Base-by-base conservation (phyloP, 306 rosid species). In the Adenanthera pavonina region DNA sequence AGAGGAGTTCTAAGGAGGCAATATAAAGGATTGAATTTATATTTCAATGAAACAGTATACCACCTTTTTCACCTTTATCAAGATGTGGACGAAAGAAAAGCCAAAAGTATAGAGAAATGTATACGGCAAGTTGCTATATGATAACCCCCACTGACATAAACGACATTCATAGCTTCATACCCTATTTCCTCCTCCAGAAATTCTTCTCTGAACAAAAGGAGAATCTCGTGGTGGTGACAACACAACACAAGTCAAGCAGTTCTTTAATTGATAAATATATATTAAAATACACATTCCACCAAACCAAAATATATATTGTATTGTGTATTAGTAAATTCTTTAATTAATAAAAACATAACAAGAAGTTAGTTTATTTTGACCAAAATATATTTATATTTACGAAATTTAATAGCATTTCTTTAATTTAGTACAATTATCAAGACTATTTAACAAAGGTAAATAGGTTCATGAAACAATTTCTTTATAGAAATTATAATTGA, bases 151-250 rank as follows among this genome's bases (percentile, higher is more conserved):
- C 65, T 2, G 66, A 25, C 66, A 9, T 66, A 62, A 35, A 38
- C 9, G 30, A 41, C 56, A 51, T 57, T 57, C 64, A 60, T 70
- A 59, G 16, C 38, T 49, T 16, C 57, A 34, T 41, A 6, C 20
- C 34, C 75, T 66, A 62, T 65, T 51, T 77, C 54, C 64, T 44
- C 47, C 48, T 36, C 60, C 48, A 19, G 36, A 36, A 11, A 6
- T 66, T n/a, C 30, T 40, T 56, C 69, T 48, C 78, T 11, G 20
- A 71, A 40, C 51, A 46, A 70, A 10, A 69, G 74, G 10, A 67
- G 51, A 74, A 75, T 79, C 82, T 65, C 66, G 10, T 86, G 83
- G 52, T 72, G 72, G 72, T 64, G 71, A 77, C 89, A 79, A 73
- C 74, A 78, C 75, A 35, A 33, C 30, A 25, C 30, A 25, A 25